These are phyloP conservation scores for Russula earlei DNA, from an alignment of 768 basidiomycete species.

Conservation along the genomic window DNA sequence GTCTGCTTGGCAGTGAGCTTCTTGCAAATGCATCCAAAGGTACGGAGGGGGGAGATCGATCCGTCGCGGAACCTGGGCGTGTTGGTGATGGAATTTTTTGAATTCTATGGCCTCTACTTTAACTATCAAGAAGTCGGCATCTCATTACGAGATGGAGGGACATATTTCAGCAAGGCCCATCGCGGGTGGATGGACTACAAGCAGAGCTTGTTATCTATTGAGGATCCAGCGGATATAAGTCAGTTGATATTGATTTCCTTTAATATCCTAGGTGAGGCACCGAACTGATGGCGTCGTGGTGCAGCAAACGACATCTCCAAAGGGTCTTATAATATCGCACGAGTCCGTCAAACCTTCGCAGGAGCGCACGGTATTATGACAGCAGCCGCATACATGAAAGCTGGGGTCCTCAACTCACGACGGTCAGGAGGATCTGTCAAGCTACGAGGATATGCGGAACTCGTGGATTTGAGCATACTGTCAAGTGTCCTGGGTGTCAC, in stretches of 20 bases:
- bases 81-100: constrained; percentile 95
- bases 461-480: constrained; percentile 69
- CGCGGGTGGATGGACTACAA: constrained; percentile 72
- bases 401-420: constrained; percentile 51
- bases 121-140: constrained; percentile 88
- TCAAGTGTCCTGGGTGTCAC: constrained; percentile 74
- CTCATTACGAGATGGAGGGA: constrained; percentile 78
- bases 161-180: constrained; percentile 74
- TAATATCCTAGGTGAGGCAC: not conserved
- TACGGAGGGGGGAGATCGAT: constrained; percentile 80
- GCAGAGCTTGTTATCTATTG: constrained; percentile 65
- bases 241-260: constrained; percentile 31
- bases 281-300: not conserved
- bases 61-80: constrained; percentile 84
- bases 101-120: constrained; percentile 87
- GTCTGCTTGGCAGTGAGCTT: constrained; percentile 91
- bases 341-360: constrained; percentile 73
- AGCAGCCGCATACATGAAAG: constrained; percentile 57
- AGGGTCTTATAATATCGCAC: constrained; percentile 75
- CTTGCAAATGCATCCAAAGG: constrained; percentile 95
- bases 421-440: constrained; percentile 40
- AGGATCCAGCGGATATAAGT: constrained; percentile 90
- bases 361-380: constrained; percentile 75
- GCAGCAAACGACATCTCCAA: constrained; percentile 88
- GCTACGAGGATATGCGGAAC: constrained; percentile 36